Evolutionary conservation across 106 monocot species (phyloP), one percentile per base, ranked within the genome.

Genomic region (Platanthera zijinensis): DNA sequence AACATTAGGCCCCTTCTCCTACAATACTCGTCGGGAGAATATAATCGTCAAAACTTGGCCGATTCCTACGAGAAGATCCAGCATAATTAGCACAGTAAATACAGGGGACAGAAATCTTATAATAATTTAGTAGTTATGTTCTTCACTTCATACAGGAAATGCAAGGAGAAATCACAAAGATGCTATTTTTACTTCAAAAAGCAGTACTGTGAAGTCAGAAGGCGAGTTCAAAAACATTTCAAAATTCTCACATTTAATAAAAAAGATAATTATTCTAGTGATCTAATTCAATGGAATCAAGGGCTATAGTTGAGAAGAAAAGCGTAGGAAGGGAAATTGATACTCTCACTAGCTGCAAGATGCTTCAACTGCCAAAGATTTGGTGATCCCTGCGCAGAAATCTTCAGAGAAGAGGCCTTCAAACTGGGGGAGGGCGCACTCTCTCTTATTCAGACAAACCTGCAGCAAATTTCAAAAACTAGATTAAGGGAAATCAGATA

Each of bases 291-390:
- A 39, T 39, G 3, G 39, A 39, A 19, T 18, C 59, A 59, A 59
- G 18, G 1, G 59, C 5, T 21, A 1, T 61, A 21, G 59, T 21
- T 19, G 59, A 61, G 21, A 30, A 66, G 8, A 10, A 25, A 64
- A 67, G 5, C 0, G 47, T 48, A 25, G 48, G 47, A 70, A 70
- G 7, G 46, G n/a, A 70, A 48, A 39, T 48, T 48, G 48, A n/a
- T n/a, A 70, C 48, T 48, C 48, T 47, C 70, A 70, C 48, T 86
- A 92, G 57, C 76, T 68, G 45, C 95, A 92, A 19, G 69, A 53
- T 48, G 87, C 96, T 84, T 95, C 88, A 72, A 91, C 82, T 25
- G 90, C 96, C 59, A 93, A 86, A 76, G 84, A 68, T 83, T 93
- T 93, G 1, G 78, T 80, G 53, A 85, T 79, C 7, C 87, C 83